A percentile compares a stretch with the other conserved stretches of the same genome.
phyloP scores from a whole-genome alignment of 179 eudicot genomes.

The Vitellaria paradoxa region DNA sequence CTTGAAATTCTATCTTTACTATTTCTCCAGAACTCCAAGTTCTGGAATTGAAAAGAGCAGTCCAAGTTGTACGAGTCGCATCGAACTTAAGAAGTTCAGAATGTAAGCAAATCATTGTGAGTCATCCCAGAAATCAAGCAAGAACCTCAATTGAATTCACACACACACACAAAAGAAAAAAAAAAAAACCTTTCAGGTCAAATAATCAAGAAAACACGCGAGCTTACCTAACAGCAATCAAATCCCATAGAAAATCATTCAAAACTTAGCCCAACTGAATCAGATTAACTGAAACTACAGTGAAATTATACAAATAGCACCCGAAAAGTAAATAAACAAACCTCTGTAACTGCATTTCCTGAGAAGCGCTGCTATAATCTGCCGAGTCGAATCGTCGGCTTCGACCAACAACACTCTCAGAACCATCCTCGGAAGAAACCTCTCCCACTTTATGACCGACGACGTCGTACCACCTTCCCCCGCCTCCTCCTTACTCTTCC shows the following conservation, averaged over 20 bases:
- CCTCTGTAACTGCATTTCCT: conserved; percentile 93
- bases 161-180: neutral
- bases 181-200: neutral
- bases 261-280: too few species aligned
- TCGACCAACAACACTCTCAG: conserved; percentile 78
- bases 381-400: conserved; percentile 91
- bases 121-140: neutral
- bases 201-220: neutral
- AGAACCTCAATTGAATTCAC: neutral
- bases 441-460: conserved; percentile 61
- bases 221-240: neutral
- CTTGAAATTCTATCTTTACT: neutral
- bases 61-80: neutral
- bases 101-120: neutral
- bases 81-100: neutral
- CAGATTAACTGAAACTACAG: neutral
- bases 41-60: neutral
- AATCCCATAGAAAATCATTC: neutral
- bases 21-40: neutral
- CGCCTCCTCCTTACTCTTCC: conserved; percentile 9
- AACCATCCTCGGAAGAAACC: conserved; percentile 53
- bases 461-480: conserved; percentile 26
- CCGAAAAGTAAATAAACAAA: conserved; percentile 2
- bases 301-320: neutral
- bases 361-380: conserved; percentile 85